Conservation (phyloP, 2,329 filamentous ascomycete genomes). For the Colletotrichum noveboracense region DNA sequence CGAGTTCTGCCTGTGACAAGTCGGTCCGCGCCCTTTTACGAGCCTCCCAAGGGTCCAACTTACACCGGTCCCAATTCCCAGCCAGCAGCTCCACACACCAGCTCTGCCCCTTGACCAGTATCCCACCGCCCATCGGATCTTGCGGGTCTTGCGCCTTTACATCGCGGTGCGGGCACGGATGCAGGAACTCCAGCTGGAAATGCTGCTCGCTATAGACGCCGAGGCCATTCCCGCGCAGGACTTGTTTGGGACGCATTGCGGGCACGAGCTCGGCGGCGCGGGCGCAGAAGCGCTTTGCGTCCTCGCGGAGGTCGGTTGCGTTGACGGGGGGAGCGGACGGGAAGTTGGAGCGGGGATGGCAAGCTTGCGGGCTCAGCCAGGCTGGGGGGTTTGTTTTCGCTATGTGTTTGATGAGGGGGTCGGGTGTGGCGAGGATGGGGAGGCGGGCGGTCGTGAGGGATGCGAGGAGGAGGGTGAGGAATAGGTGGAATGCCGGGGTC, state of each 20-base stretch:
- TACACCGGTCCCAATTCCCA: neutral
- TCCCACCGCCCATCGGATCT: neutral
- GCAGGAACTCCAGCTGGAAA: neutral
- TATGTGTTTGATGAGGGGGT: neutral
- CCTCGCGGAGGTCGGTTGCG: neutral
- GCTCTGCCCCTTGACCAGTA: neutral
- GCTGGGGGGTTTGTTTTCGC: neutral
- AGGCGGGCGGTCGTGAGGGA: neutral
- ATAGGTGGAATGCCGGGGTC: rapidly evolving
- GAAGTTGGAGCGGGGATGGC: neutral
- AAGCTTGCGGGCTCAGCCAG: neutral
- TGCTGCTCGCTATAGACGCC: neutral
- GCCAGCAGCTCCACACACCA: neutral
- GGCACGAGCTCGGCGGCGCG: neutral
- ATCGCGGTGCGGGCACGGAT: neutral
- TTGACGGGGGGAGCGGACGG: neutral
- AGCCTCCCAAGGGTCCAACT: neutral
- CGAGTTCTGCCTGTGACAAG: neutral
- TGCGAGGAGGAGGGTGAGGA: neutral
- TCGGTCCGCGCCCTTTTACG: neutral
- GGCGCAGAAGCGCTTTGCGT: neutral
- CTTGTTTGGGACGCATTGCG: neutral
- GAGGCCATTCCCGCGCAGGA: neutral
- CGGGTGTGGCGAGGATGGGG: neutral
- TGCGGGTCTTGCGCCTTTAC: neutral